Base-by-base conservation (phyloP, 345 rosid species). In the Eucalyptus marginata region DNA sequence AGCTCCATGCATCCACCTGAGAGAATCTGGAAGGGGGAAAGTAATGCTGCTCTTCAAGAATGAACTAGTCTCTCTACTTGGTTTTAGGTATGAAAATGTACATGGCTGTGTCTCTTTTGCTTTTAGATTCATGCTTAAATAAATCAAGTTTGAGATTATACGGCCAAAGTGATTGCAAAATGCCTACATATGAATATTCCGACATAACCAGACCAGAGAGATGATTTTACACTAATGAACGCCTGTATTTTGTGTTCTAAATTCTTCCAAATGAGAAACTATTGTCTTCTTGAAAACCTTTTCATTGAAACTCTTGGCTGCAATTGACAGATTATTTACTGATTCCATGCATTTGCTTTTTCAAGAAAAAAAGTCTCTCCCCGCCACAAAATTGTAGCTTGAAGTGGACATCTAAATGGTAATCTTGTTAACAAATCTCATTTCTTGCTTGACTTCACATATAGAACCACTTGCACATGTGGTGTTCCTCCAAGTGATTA, bases 341-440 rank as follows among this genome's bases (percentile, higher is more conserved):
- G n/a, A 58, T 58, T 58, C 29, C 29, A 10, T 3, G 2, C 64
- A 58, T 58, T 25, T 10, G 29, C n/a, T 22, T 58, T 58, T 58
- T 24, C 29, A 24, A 9, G n/a, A 2, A 58, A 56, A 22, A 58
- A 22, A 8, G 64, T 1, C 29, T 58, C 29, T 3, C 58, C 3
- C 7, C 5, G 2, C 29, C 54, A 6, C 3, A 51, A 16, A 51
- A 51, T 0, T 51, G 2, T 0, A 51, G 54, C 54, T 51, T 51
- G 54, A 51, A 51, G 54, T 51, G 20, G 54, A 16, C 54, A 16
- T 51, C 54, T 16, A 50, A 50, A 50, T 50, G 54, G 54, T 50
- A 50, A 0, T 50, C 54, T 51, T 51, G 54, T 16, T 51, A 16
- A 51, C 54, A 51, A 51, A 51, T 51, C 20, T 51, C 54, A 16